phyloP scores from a whole-genome alignment of 2,329 filamentous ascomycete genomes.

The Scedosporium apiospermum region DNA sequence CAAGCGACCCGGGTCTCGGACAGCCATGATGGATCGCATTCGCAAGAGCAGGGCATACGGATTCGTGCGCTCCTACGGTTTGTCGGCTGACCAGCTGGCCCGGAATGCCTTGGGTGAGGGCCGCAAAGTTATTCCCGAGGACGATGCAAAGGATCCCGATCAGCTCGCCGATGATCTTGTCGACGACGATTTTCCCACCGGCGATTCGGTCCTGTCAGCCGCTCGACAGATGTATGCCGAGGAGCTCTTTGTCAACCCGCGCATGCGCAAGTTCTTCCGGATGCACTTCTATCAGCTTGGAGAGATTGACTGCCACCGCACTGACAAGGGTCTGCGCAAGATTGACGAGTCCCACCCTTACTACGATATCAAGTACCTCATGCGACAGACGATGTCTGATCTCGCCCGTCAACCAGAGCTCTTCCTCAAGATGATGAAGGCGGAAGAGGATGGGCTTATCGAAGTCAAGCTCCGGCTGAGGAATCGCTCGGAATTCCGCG shows the following conservation, averaged over 20 bases:
- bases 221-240: slow-evolving; percentile 86
- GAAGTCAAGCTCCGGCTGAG: slow-evolving; percentile 75
- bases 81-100: slow-evolving; percentile 79
- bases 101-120: slow-evolving; percentile 75
- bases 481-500: slow-evolving; percentile 65
- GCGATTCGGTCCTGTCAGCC: slow-evolving; percentile 64
- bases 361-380: slow-evolving; percentile 95
- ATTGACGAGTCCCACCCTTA: slow-evolving; percentile 95
- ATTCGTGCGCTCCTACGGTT: slow-evolving; percentile 82
- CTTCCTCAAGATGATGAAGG: slow-evolving; percentile 94
- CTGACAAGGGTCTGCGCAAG: slow-evolving; percentile 84
- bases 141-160: slow-evolving; percentile 68
- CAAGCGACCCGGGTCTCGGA: slow-evolving; percentile 76
- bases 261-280: slow-evolving; percentile 80
- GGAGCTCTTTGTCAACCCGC: slow-evolving; percentile 78
- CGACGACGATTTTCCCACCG: slow-evolving; percentile 64
- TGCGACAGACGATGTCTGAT: slow-evolving; percentile 76
- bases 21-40: slow-evolving; percentile 73
- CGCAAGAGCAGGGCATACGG: slow-evolving; percentile 70
- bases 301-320: slow-evolving; percentile 77
- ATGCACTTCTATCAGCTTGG: slow-evolving; percentile 76
- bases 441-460: slow-evolving; percentile 86
- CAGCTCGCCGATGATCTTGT: slow-evolving; percentile 77
- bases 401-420: slow-evolving; percentile 78
- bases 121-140: slow-evolving; percentile 74